A percentile compares a stretch with the other conserved stretches of the same genome.
Evolutionary conservation across 164 flowering plant species (phyloP).

Genomic region (Vitis cinerea): DNA sequence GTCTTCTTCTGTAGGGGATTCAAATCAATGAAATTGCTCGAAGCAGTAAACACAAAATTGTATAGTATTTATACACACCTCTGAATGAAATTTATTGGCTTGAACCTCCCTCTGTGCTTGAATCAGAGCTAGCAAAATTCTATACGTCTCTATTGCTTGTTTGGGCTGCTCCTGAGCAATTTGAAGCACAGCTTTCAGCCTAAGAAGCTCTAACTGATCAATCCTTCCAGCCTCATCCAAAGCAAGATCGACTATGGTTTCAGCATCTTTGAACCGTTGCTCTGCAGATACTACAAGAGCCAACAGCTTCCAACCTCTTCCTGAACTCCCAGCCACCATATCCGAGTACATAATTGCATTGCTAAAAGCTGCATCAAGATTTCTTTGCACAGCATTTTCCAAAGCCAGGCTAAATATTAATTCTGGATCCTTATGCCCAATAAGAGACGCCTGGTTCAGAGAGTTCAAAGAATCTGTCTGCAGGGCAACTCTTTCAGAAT

Average conservation of each 20-base stretch:
- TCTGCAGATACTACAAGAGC: conserved; percentile 76
- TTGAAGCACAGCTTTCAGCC: conserved; percentile 77
- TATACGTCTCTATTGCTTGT: conserved; percentile 78
- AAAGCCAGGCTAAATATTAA: conserved; percentile 50
- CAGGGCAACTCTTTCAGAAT: conserved; percentile 47
- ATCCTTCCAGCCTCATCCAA: conserved; percentile 66
- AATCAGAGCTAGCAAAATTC: conserved; percentile 65
- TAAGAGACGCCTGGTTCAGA: conserved; percentile 44
- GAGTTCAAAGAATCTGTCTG: conserved; percentile 58
- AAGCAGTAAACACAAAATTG: no score
- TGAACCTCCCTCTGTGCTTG: conserved; percentile 50
- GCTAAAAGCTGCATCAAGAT: conserved; percentile 64
- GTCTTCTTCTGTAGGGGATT: no score
- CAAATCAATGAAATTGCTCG: no score
- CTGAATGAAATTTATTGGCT: conserved; percentile 24
- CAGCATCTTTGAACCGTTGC: conserved; percentile 74
- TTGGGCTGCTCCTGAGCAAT: conserved; percentile 81
- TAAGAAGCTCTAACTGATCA: conserved; percentile 65
- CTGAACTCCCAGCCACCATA: conserved; percentile 55
- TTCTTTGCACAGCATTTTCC: conserved; percentile 83
- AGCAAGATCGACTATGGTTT: conserved; percentile 74
- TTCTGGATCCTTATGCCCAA: conserved; percentile 57
- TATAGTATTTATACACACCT: conserved; percentile 40
- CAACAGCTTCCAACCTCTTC: conserved; percentile 72
- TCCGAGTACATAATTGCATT: conserved; percentile 46